These are phyloP conservation scores for Plasmopara muralis DNA, from an alignment of 352 stramenopile species.

Conservation along the genomic window DNA sequence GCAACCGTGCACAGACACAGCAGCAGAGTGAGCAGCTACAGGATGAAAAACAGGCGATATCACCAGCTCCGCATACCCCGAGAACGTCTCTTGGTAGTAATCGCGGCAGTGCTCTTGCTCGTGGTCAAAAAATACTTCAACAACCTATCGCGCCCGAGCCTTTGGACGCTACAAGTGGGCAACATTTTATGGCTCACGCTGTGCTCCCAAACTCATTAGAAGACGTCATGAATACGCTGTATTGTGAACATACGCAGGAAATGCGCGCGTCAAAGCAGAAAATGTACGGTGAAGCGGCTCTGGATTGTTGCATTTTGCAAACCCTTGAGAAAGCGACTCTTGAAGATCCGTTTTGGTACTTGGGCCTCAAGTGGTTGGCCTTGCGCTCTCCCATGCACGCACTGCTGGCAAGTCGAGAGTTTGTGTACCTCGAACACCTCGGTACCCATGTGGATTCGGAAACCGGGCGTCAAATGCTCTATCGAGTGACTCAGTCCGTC, in stretches of 20 bases:
- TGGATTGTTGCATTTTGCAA: conserved; percentile 59
- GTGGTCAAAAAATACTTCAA: conserved; percentile 7
- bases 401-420: conserved; percentile 57
- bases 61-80: conserved; percentile 16
- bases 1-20: conserved; percentile 6
- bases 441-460: conserved; percentile 45
- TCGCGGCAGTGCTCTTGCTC: conserved; percentile 10
- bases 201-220: conserved; percentile 52
- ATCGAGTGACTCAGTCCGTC: conserved; percentile 57
- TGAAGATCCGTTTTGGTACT: conserved; percentile 68
- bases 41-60: conserved; percentile 15
- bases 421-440: conserved; percentile 63
- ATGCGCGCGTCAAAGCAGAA: conserved; percentile 34
- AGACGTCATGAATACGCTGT: conserved; percentile 53
- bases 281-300: conserved; percentile 42
- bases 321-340: conserved; percentile 55
- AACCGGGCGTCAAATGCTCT: conserved; percentile 48
- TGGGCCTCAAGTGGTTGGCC: conserved; percentile 72
- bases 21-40: conserved; percentile 6
- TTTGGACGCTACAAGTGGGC: conserved; percentile 23
- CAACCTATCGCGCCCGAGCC: conserved; percentile 14
- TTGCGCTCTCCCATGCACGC: conserved; percentile 52
- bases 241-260: conserved; percentile 52
- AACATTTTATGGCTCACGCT: conserved; percentile 61
- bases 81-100: conserved; percentile 24